Percentiles rank a stretch among this genome's conserved stretches.
These are phyloP conservation scores for Exsudoporus floridanus DNA, from an alignment of 1,284 basidiomycete species.

Conservation along the genomic window DNA sequence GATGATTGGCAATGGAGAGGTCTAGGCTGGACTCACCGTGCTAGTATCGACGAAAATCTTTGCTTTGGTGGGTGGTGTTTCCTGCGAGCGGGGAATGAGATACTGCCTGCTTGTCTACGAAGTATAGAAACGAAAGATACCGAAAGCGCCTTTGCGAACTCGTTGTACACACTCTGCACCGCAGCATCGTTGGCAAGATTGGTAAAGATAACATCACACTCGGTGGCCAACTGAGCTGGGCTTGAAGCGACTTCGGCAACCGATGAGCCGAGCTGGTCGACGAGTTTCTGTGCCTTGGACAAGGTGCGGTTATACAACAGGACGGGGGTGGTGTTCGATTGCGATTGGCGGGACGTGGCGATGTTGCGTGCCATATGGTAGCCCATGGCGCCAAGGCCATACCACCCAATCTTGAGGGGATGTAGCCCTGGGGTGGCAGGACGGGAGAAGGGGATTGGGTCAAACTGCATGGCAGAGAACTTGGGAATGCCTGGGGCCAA, in stretches of 20 bases:
- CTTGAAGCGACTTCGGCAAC: conserved; percentile 47
- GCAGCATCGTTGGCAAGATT: conserved; percentile 74
- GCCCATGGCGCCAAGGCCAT: conserved; percentile 73
- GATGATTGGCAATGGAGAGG: conserved; percentile 2
- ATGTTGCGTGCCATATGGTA: conserved; percentile 74
- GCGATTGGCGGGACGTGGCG: conserved; percentile 48
- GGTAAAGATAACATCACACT: conserved; percentile 82
- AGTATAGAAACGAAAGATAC: conserved; percentile 25
- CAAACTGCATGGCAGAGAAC: conserved; percentile 16
- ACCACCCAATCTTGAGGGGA: conserved; percentile 54
- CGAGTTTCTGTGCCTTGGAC: conserved; percentile 57
- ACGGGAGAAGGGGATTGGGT: conserved; percentile 57
- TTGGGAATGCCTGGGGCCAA: conserved; percentile 2
- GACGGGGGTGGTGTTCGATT: conserved; percentile 45
- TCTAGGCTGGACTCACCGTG: conserved; percentile 51
- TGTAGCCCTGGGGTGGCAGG: conserved; percentile 47
- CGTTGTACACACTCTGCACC: conserved; percentile 66
- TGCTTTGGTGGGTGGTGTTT: conserved; percentile 42
- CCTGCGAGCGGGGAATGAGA: conserved; percentile 31
- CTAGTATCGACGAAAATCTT: conserved; percentile 83
- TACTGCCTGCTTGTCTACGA: neutral
- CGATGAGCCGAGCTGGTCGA: conserved; percentile 54
- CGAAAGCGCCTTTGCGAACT: conserved; percentile 59
- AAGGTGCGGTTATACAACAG: conserved; percentile 68
- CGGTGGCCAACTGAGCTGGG: conserved; percentile 54